Evolutionary conservation across 306 rosid genomes (phyloP).

Genomic region (barrel medic (Medicago truncatula)): DNA sequence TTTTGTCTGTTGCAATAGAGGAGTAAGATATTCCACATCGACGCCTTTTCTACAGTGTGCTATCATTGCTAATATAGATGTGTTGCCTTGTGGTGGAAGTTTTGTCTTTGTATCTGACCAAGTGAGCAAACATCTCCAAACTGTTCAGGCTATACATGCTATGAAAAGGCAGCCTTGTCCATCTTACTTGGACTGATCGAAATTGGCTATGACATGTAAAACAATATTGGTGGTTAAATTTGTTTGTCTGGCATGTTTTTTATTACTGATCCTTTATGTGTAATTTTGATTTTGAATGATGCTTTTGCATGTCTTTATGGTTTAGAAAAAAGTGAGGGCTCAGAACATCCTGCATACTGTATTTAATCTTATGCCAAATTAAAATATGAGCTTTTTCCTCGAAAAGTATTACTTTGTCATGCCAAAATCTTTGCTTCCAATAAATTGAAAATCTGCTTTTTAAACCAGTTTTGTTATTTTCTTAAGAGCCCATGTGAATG

Average conservation of each 20-base stretch:
- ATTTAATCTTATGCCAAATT: no score
- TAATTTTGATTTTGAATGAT: not conserved
- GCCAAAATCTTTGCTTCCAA: no score
- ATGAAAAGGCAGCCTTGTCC: not conserved
- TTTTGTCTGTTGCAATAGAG: slow-evolving; percentile 18
- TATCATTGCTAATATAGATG: not conserved
- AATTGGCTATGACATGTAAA: not conserved
- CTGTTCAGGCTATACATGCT: slow-evolving; percentile 30
- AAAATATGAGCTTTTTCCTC: no score
- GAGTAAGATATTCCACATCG: slow-evolving; percentile 1
- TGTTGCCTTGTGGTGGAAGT: slow-evolving; percentile 1
- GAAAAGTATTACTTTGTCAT: no score
- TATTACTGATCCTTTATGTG: not conserved
- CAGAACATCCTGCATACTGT: no score
- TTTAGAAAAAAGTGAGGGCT: not conserved
- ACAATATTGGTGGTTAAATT: not conserved
- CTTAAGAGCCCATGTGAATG: no score
- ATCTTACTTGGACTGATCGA: not conserved
- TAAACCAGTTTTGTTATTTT: no score
- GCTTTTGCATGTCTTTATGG: not conserved
- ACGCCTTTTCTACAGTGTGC: not conserved
- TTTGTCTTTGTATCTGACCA: slow-evolving; percentile 5
- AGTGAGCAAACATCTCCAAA: slow-evolving; percentile 25
- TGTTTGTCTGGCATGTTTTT: not conserved
- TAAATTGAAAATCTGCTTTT: no score